Evolutionary conservation across 331 rosid species (phyloP), one percentile per base, ranked within the genome.

Genomic region (Erythrophleum ivorense): DNA sequence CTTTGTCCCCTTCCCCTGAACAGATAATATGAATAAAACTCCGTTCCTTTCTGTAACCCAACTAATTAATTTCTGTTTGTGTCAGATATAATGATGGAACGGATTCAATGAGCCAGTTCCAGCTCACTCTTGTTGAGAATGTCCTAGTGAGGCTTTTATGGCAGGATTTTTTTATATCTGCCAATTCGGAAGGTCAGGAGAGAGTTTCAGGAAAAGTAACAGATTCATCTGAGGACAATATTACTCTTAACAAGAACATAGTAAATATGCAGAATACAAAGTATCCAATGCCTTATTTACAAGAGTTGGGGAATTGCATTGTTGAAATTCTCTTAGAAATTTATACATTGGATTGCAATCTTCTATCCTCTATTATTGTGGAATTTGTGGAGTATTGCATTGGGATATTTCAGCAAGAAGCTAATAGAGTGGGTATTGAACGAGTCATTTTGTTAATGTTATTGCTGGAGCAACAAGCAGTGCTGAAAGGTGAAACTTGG

Each of bases 401-500:
- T 77, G 79, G 59, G 50, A 77, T 87, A 73, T 78, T 95, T 81
- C 91, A 88, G 86, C 84, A 82, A 84, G 78, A 81, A 48, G 87
- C 72, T 66, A 88, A 79, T 68, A 73, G 31, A 78, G 94, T 87
- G 80, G 41, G 58, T 67, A 77, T 88, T 67, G 97, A 90, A 70
- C 90, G 71, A 59, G 81, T 93, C 60, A 81, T 82, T 81, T 93
- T 85, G 71, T 91, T 93, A 81, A 86, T 95, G 83, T 71, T 82
- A 75, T 86, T 89, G 86, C 85, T 95, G 79, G 97, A 90, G 86
- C 89, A 89, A 80, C 91, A 84, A 85, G 90, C 96, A 12, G 75
- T 85, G 83, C 86, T 81, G 81, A 85, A 82, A 86, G 91, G 91
- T 91, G 93, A 82, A 88, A 84, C 78, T 83, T 95, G 99, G 99